A percentile compares a stretch with the other conserved stretches of the same genome.
phyloP scores from a whole-genome alignment of 805 yeast species.

The Komagataella mondaviorum region DNA sequence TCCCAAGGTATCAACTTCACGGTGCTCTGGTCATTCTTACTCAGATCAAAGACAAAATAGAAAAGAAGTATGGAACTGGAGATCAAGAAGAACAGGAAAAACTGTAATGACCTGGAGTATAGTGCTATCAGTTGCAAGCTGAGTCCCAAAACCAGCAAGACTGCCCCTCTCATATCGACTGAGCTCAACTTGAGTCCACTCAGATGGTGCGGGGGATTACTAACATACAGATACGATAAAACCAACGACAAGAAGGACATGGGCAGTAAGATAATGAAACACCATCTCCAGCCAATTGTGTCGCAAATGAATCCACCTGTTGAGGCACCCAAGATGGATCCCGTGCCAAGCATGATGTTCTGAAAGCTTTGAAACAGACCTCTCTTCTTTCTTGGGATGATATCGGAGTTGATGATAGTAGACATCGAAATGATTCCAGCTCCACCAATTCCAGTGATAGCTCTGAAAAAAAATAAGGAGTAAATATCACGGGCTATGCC shows the following conservation, averaged over 20 bases:
- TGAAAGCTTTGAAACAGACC: slow-evolving; percentile 78
- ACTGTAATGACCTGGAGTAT: slow-evolving; percentile 7
- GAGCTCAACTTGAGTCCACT: slow-evolving; percentile 6
- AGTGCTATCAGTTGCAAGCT: slow-evolving; percentile 17
- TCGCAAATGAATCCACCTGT: slow-evolving; percentile 44
- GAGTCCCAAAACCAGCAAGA: slow-evolving; percentile 18
- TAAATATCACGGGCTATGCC: slow-evolving; percentile 25
- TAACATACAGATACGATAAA: slow-evolving; percentile 15
- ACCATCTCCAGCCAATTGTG: slow-evolving; percentile 55
- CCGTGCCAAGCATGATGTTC: slow-evolving; percentile 62
- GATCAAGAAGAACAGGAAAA: slow-evolving; percentile 7
- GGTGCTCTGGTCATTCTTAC: slow-evolving; percentile 6
- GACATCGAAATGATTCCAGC: slow-evolving; percentile 72
- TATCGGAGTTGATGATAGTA: slow-evolving; percentile 64
- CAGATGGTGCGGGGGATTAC: slow-evolving; percentile 11
- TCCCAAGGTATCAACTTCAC: slow-evolving; percentile 18
- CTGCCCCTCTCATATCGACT: slow-evolving; percentile 22
- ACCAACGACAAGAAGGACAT: slow-evolving; percentile 18
- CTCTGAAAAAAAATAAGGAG: slow-evolving; percentile 39
- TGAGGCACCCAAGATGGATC: slow-evolving; percentile 61
- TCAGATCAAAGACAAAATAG: slow-evolving; percentile 10
- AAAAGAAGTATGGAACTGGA: slow-evolving; percentile 5
- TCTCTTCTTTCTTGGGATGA: slow-evolving; percentile 62
- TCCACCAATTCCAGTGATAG: slow-evolving; percentile 79
- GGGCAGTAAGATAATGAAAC: slow-evolving; percentile 40